These are phyloP conservation scores for Rhodotorula paludigena DNA, from an alignment of 768 basidiomycete genomes.

Conservation along the genomic window DNA sequence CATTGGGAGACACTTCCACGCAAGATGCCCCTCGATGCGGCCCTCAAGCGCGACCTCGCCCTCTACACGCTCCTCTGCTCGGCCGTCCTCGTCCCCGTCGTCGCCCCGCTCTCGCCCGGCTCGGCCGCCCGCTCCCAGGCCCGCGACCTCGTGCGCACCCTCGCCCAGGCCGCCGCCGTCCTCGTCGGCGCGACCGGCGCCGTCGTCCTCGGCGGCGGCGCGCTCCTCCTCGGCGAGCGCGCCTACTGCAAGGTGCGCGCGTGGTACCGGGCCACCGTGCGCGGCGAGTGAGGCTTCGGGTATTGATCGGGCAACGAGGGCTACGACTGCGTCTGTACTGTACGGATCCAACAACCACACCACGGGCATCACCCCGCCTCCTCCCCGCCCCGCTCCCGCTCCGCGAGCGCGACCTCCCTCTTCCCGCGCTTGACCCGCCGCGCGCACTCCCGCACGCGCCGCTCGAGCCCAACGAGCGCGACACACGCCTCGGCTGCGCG, in stretches of 20 bases:
- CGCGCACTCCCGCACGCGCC: slow-evolving; percentile 2
- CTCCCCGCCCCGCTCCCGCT: not conserved
- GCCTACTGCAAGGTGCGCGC: not conserved
- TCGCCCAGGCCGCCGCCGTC: slow-evolving; percentile 2
- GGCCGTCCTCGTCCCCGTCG: slow-evolving; percentile 17
- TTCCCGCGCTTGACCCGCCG: slow-evolving; percentile 8
- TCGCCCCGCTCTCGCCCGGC: slow-evolving; percentile 3
- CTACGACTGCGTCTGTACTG: too few species aligned
- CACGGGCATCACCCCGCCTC: too few species aligned
- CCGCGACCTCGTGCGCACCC: not conserved
- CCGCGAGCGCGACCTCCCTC: not conserved
- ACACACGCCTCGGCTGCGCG: not conserved
- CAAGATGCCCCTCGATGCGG: slow-evolving; percentile 3
- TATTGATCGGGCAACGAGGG: too few species aligned
- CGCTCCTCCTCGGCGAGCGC: slow-evolving; percentile 4
- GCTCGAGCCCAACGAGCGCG: slow-evolving; percentile 2
- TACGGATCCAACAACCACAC: not conserved
- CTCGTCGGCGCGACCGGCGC: not conserved
- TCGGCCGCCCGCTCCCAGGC: slow-evolving; percentile 4
- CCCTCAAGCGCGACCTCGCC: slow-evolving; percentile 10
- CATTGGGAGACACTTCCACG: too few species aligned
- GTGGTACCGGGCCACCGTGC: not conserved
- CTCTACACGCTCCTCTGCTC: slow-evolving; percentile 12
- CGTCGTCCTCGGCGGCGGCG: slow-evolving; percentile 8
- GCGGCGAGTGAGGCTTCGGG: too few species aligned